Conservation (phyloP, 2,329 filamentous ascomycete genomes). For the Trichoderma oligosporum region DNA sequence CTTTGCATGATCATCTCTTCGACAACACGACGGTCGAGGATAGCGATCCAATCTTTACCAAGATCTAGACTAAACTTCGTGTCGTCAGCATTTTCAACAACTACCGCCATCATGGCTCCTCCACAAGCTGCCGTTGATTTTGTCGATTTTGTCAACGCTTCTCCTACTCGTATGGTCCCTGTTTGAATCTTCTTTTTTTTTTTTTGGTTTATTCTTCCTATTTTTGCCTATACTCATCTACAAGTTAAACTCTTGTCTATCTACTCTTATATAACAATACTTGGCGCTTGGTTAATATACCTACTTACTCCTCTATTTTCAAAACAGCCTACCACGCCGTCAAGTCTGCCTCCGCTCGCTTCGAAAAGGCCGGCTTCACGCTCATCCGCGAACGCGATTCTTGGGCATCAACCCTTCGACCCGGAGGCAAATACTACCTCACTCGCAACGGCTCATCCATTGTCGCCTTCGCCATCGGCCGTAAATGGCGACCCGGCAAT, state of each 20-base stretch:
- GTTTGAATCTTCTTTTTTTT: background rate
- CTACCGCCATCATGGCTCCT: conserved; percentile 46
- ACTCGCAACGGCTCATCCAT: conserved; percentile 92
- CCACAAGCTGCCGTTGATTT: conserved; percentile 71
- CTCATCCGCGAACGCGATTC: conserved; percentile 86
- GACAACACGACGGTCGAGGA: conserved; percentile 9
- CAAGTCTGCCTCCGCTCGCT: conserved; percentile 67
- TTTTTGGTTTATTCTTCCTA: too few species aligned
- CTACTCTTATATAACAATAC: background rate
- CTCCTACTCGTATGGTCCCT: conserved; percentile 78
- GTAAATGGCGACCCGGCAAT: conserved; percentile 87
- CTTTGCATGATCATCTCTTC: conserved; percentile 15
- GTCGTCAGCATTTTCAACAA: conserved; percentile 23
- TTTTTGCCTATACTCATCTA: background rate
- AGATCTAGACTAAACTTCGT: background rate
- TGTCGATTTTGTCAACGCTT: conserved; percentile 88
- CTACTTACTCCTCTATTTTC: too few species aligned
- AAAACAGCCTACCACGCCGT: conserved; percentile 87
- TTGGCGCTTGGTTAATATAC: too few species aligned
- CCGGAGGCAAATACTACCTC: conserved; percentile 93
- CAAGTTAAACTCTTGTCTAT: background rate
- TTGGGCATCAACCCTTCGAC: conserved; percentile 74
- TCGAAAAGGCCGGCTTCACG: conserved; percentile 80
- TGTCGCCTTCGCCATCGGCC: conserved; percentile 86
- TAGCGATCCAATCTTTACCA: conserved; percentile 11